These are phyloP conservation scores for Naematelia aurantialba DNA, from an alignment of 768 basidiomycete species.

Conservation along the genomic window DNA sequence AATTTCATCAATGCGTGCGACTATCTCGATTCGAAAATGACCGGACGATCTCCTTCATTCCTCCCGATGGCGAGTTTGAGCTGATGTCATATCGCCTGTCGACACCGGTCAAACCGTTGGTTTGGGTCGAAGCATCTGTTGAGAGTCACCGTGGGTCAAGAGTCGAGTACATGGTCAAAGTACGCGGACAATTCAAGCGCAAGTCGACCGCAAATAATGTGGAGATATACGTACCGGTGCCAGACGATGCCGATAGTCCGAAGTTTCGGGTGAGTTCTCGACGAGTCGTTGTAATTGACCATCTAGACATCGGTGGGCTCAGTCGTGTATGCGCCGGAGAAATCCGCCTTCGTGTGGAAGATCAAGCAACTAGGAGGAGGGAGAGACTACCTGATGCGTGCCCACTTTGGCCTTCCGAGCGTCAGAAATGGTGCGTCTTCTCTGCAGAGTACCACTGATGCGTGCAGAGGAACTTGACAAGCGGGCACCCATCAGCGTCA, in stretches of 20 bases:
- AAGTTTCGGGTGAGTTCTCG: constrained; percentile 75
- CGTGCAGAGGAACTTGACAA: constrained; percentile 69
- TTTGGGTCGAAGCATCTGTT: constrained; percentile 96
- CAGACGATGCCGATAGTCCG: constrained; percentile 95
- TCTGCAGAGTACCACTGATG: constrained; percentile 49
- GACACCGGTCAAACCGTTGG: constrained; percentile 91
- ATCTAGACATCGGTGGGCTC: constrained; percentile 83
- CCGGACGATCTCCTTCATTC: constrained; percentile 97
- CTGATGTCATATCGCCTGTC: constrained; percentile 96
- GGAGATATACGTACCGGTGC: constrained; percentile 97
- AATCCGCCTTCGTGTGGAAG: constrained; percentile 98
- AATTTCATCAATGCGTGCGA: constrained; percentile 99
- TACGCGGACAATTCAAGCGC: constrained; percentile 94
- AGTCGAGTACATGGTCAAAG: constrained; percentile 90
- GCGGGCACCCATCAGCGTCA: constrained; percentile 90
- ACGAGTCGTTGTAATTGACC: not conserved
- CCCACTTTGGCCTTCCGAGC: constrained; percentile 93
- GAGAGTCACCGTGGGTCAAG: constrained; percentile 91
- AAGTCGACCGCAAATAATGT: constrained; percentile 96
- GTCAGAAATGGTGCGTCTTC: constrained; percentile 73
- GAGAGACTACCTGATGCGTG: constrained; percentile 94
- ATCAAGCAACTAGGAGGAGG: constrained; percentile 96
- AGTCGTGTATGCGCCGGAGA: constrained; percentile 96
- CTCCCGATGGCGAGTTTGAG: constrained; percentile 97
- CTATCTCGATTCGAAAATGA: constrained; percentile 97